A percentile compares a stretch with the other conserved stretches of the same genome.
phyloP scores from a whole-genome alignment of 2,329 filamentous ascomycete genomes.

The Lomentospora prolificans region DNA sequence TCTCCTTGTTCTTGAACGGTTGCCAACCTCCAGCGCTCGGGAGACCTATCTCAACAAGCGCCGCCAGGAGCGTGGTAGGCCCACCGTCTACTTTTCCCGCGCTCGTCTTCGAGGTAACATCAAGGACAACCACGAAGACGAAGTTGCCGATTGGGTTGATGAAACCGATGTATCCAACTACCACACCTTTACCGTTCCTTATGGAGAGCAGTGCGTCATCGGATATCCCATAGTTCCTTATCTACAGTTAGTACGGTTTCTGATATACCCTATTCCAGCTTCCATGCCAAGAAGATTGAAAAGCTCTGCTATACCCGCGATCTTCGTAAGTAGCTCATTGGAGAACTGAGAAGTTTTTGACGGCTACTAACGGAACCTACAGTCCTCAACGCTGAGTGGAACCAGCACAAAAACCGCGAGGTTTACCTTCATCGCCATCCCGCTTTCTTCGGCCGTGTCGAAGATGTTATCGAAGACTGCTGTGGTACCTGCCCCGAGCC shows the following conservation, averaged over 20 bases:
- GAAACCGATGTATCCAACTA: constrained; percentile 71
- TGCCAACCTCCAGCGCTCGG: constrained; percentile 59
- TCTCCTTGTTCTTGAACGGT: constrained; percentile 67
- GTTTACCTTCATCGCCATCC: constrained; percentile 76
- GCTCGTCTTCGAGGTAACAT: constrained; percentile 55
- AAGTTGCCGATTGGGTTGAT: constrained; percentile 74
- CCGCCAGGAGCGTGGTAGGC: constrained; percentile 62
- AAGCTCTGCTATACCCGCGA: constrained; percentile 76
- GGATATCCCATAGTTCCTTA: too few species aligned
- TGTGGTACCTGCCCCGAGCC: constrained; percentile 70
- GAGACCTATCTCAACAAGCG: constrained; percentile 63
- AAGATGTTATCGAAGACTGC: constrained; percentile 70
- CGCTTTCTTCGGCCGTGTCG: constrained; percentile 69
- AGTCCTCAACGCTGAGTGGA: constrained; percentile 79
- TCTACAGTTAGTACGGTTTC: neutral
- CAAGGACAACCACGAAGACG: constrained; percentile 68
- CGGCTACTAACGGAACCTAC: neutral
- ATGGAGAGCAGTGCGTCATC: constrained; percentile 35
- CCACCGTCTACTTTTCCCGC: constrained; percentile 33
- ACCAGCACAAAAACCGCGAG: constrained; percentile 62
- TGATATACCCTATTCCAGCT: constrained; percentile 16
- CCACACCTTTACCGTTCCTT: constrained; percentile 65
- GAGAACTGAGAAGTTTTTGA: neutral
- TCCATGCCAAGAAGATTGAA: constrained; percentile 63
- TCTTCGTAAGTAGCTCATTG: constrained; percentile 33